phyloP scores from a whole-genome alignment of 345 rosid genomes.

The Rubroshorea leprosula region DNA sequence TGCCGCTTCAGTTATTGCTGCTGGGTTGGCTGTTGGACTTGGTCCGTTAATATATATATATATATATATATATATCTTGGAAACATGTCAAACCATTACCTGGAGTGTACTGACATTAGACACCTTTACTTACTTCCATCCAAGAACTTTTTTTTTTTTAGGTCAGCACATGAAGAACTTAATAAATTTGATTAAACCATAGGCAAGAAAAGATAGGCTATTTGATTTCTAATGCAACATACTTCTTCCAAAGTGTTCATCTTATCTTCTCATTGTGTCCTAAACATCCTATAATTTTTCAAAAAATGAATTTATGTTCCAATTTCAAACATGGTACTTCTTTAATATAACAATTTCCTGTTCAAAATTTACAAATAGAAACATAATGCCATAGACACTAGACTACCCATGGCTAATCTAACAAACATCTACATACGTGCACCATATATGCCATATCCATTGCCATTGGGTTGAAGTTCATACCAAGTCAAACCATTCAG shows the following conservation, averaged over 20 bases:
- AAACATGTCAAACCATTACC: too few species aligned
- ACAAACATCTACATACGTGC: background rate
- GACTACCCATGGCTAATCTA: background rate
- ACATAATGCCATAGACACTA: background rate
- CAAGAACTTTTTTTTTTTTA: too few species aligned
- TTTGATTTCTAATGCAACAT: background rate
- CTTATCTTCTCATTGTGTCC: background rate
- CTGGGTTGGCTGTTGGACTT: too few species aligned
- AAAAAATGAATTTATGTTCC: too few species aligned
- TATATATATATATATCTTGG: too few species aligned
- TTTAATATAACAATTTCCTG: too few species aligned
- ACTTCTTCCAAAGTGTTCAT: background rate
- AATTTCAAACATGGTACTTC: background rate
- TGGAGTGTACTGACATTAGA: too few species aligned
- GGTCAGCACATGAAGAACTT: background rate
- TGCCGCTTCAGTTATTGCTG: too few species aligned
- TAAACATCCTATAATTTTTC: too few species aligned
- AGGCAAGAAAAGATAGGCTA: background rate
- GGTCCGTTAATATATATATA: too few species aligned
- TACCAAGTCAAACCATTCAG: background rate
- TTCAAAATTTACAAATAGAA: background rate
- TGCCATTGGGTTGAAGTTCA: too few species aligned
- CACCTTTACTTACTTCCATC: too few species aligned
- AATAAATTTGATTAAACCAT: background rate
- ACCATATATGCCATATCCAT: conserved; percentile 5